Conservation (phyloP, 192 early-diverging fungal species). For the Martensiomyces pterosporus region DNA sequence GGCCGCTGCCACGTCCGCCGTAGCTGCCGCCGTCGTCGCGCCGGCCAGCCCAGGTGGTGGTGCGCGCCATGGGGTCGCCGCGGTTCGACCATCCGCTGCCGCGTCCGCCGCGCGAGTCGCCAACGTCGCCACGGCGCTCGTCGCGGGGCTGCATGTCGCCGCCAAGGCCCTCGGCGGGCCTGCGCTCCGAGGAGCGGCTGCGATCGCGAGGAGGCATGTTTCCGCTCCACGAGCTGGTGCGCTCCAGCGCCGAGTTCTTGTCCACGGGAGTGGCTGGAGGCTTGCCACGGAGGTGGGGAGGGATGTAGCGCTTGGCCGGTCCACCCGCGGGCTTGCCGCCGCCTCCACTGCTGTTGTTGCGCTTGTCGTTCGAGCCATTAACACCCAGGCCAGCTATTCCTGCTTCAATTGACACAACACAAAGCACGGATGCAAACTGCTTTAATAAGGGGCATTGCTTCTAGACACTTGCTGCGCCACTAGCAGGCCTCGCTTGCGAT, state of each 20-base stretch:
- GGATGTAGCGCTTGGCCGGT: constrained; percentile 56
- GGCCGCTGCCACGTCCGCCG: constrained; percentile 25
- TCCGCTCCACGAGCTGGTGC: constrained; percentile 52
- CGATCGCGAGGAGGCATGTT: constrained; percentile 40
- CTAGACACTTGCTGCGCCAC: too few species aligned
- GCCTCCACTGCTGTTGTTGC: constrained; percentile 2
- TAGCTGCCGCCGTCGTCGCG: constrained; percentile 31
- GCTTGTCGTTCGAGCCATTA: constrained; percentile 53
- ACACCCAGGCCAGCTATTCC: constrained; percentile 65
- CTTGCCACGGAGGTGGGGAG: constrained; percentile 62
- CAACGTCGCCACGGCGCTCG: constrained; percentile 39
- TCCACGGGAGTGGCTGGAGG: constrained; percentile 44
- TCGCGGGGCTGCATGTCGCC: constrained; percentile 29
- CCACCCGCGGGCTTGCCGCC: constrained; percentile 14
- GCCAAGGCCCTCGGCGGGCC: constrained; percentile 7
- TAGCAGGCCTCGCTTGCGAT: neutral
- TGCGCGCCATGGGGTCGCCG: constrained; percentile 40
- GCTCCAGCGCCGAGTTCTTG: constrained; percentile 46
- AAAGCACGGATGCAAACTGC: neutral
- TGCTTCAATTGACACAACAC: neutral
- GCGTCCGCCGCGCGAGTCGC: constrained; percentile 44
- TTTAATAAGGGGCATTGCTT: neutral
- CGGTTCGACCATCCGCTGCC: constrained; percentile 33
- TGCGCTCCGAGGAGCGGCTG: constrained; percentile 41
- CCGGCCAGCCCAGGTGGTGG: constrained; percentile 52